A percentile compares a stretch with the other conserved stretches of the same genome.
Conservation (phyloP, 2,329 filamentous ascomycete species). For the Rhinocladiella similis region DNA sequence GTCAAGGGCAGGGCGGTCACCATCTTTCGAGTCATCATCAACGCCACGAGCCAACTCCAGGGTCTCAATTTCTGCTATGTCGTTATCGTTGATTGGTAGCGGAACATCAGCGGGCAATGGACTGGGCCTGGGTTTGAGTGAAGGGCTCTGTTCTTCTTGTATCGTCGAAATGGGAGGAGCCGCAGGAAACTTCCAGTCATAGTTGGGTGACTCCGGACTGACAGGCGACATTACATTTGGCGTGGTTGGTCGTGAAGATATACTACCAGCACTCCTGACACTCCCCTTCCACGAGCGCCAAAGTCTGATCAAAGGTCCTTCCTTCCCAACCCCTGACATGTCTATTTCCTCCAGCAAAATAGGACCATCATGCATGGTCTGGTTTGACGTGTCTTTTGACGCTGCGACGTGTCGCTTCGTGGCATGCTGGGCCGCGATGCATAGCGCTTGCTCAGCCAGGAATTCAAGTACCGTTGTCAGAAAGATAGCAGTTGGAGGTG, state of each 20-base stretch:
- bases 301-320: constrained; percentile 80
- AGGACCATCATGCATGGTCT: constrained; percentile 46
- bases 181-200: constrained; percentile 36
- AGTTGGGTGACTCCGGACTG: constrained; percentile 35
- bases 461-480: constrained; percentile 92
- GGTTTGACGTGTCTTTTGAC: constrained; percentile 43
- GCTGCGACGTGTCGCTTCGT: constrained; percentile 61
- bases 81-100: constrained; percentile 66
- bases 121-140: constrained; percentile 34
- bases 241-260: constrained; percentile 48
- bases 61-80: constrained; percentile 78
- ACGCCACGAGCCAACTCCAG: constrained; percentile 62
- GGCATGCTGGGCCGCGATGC: constrained; percentile 83
- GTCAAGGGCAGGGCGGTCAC: constrained; percentile 9
- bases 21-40: neutral
- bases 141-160: constrained; percentile 28
- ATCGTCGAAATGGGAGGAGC: constrained; percentile 33
- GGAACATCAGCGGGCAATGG: constrained; percentile 59
- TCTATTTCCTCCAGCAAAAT: constrained; percentile 87
- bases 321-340: constrained; percentile 89
- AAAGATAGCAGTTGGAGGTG: constrained; percentile 91
- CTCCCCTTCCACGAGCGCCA: constrained; percentile 97
- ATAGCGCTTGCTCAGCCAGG: constrained; percentile 84
- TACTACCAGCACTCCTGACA: constrained; percentile 55
- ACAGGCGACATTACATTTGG: constrained; percentile 30